Evolutionary conservation across 306 rosid genomes (phyloP).

Genomic region (Cucumis sativus): DNA sequence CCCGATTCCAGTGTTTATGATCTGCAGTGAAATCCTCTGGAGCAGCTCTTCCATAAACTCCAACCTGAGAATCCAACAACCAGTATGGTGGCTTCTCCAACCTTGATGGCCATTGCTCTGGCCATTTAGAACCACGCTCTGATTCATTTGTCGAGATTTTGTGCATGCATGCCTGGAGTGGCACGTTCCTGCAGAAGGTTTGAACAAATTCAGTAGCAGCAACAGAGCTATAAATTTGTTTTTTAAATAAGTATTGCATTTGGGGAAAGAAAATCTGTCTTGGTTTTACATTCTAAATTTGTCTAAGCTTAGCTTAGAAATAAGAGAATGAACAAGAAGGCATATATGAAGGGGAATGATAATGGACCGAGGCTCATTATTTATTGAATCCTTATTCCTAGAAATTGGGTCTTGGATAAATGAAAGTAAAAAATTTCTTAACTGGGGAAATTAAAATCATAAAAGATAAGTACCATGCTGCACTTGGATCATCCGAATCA

Average conservation of each 20-base stretch:
- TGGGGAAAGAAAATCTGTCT: not conserved
- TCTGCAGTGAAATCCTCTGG: conserved; percentile 85
- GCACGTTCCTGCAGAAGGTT: conserved; percentile 49
- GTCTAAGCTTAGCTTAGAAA: not conserved
- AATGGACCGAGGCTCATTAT: not conserved
- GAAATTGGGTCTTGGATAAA: not conserved
- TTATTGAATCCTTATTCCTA: not conserved
- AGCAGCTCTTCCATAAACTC: conserved; percentile 94
- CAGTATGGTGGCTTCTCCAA: conserved; percentile 72
- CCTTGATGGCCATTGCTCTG: conserved; percentile 81
- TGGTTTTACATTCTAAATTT: not conserved
- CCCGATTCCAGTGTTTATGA: conserved; percentile 69
- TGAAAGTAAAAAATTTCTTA: not conserved
- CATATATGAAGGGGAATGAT: not conserved
- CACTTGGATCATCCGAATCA: conserved; percentile 67
- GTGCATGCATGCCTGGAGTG: conserved; percentile 87
- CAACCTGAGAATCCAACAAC: conserved; percentile 74
- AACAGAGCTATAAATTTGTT: not conserved
- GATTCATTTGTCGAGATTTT: conserved; percentile 46
- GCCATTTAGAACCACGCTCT: conserved; percentile 83
- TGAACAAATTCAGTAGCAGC: conserved; percentile 13
- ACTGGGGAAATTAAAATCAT: not conserved
- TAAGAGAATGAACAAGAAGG: not conserved
- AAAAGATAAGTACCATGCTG: conserved; percentile 56
- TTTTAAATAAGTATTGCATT: not conserved